Conservation (phyloP, 1,284 basidiomycete genomes). For the Ganoderma lucidum region DNA sequence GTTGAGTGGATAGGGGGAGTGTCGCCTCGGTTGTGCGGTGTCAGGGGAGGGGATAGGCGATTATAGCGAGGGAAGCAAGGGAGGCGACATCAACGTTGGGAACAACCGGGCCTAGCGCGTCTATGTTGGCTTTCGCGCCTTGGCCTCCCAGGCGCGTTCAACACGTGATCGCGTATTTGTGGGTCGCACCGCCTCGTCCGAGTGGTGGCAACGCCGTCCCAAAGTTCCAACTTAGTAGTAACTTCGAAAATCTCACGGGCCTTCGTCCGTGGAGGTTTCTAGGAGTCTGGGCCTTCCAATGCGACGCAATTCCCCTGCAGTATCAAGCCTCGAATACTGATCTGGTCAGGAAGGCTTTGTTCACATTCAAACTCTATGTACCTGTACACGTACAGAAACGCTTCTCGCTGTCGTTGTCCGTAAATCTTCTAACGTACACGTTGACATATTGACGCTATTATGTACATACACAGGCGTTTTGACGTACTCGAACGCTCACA, state of each 20-base stretch:
- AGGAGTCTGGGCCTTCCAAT: not conserved
- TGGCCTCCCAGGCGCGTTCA: constrained; percentile 10
- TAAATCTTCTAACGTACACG: not conserved
- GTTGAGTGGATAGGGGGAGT: constrained; percentile 8
- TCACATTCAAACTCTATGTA: not conserved
- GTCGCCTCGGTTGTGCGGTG: constrained; percentile 17
- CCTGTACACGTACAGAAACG: not conserved
- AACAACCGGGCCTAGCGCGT: constrained; percentile 14
- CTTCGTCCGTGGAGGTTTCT: not conserved
- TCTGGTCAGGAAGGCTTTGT: not conserved
- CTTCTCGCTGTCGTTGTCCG: not conserved
- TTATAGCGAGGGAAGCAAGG: constrained; percentile 16
- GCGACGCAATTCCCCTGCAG: not conserved
- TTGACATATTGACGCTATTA: not conserved
- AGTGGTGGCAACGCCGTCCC: not conserved
- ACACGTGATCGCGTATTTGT: constrained; percentile 23
- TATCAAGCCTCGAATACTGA: not conserved
- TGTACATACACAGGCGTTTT: not conserved
- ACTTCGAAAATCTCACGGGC: not conserved
- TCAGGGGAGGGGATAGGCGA: constrained; percentile 9
- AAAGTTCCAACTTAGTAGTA: no score
- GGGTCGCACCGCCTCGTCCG: not conserved
- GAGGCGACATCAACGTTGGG: constrained; percentile 23
- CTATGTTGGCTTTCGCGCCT: constrained; percentile 18
- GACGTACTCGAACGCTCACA: not conserved